Evolutionary conservation across 257 asterid species (phyloP).

Genomic region (Nicotiana attenuata): DNA sequence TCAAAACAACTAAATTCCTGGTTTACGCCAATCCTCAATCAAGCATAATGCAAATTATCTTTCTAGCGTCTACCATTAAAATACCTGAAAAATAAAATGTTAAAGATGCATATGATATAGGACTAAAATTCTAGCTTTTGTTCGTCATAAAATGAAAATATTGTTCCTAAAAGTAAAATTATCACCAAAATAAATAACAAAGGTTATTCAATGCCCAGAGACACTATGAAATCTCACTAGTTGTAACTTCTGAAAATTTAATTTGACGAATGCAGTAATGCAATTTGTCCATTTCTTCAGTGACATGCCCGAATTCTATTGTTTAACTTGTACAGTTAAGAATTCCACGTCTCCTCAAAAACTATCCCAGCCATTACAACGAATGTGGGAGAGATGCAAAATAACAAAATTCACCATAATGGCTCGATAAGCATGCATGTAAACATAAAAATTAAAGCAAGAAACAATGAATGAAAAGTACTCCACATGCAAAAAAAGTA

Average conservation of each 20-base stretch:
- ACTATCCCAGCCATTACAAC: background rate
- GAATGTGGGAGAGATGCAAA: background rate
- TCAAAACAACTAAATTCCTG: background rate
- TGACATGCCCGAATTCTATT: background rate
- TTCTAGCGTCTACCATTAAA: background rate
- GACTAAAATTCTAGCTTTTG: slow-evolving; percentile 1
- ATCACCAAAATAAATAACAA: background rate
- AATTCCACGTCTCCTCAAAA: background rate
- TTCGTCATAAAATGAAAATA: background rate
- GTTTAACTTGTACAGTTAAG: background rate
- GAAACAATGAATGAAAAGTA: background rate
- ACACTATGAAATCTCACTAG: background rate
- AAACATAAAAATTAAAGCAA: background rate
- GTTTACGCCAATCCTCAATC: background rate
- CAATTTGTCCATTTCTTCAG: background rate
- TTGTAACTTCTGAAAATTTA: slow-evolving; percentile 1
- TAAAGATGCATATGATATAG: background rate
- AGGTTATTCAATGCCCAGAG: background rate
- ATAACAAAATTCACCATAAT: background rate
- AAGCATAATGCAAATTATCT: background rate
- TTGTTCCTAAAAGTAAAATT: background rate
- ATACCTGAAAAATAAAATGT: background rate
- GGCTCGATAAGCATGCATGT: background rate
- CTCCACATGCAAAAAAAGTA: background rate
- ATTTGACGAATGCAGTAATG: background rate